phyloP scores from a whole-genome alignment of 2,329 filamentous ascomycete genomes.

The Penicillium concentricum region DNA sequence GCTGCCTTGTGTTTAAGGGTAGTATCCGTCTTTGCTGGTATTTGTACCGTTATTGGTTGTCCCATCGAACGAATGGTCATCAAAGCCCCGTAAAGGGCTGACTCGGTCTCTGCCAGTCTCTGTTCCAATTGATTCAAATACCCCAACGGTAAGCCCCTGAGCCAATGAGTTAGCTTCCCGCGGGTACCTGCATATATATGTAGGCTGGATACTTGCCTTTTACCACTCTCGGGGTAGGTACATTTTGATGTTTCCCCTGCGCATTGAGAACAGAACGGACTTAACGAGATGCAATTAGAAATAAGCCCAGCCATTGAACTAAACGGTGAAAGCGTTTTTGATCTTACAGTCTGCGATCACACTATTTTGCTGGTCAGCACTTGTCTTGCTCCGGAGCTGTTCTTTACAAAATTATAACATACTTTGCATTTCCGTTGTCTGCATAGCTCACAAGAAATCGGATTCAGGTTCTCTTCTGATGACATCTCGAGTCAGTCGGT shows the following conservation, averaged over 20 bases:
- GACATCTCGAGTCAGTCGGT: constrained; percentile 1
- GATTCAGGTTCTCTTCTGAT: constrained; percentile 12
- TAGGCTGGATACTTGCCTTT: constrained; percentile 13
- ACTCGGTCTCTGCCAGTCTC: constrained; percentile 21
- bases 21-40: constrained; percentile 8
- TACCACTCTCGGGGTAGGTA: constrained; percentile 22
- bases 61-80: constrained; percentile 13
- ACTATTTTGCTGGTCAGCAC: constrained; percentile 17
- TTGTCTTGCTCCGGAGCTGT: background rate
- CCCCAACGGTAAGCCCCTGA: constrained; percentile 22
- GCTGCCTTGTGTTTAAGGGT: constrained; percentile 15
- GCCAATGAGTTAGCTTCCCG: background rate
- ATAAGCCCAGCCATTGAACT: background rate
- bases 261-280: constrained; percentile 23
- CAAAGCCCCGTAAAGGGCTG: constrained; percentile 23
- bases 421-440: constrained; percentile 27
- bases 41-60: constrained; percentile 5
- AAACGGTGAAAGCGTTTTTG: background rate
- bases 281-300: constrained; percentile 5
- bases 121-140: constrained; percentile 26
- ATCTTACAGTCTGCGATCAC: constrained; percentile 23
- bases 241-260: constrained; percentile 18
- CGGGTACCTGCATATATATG: constrained; percentile 1
- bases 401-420: background rate
- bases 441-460: constrained; percentile 23